A percentile compares a stretch with the other conserved stretches of the same genome.
phyloP scores from a whole-genome alignment of 257 asterid genomes.

The Solanum sitiens region DNA sequence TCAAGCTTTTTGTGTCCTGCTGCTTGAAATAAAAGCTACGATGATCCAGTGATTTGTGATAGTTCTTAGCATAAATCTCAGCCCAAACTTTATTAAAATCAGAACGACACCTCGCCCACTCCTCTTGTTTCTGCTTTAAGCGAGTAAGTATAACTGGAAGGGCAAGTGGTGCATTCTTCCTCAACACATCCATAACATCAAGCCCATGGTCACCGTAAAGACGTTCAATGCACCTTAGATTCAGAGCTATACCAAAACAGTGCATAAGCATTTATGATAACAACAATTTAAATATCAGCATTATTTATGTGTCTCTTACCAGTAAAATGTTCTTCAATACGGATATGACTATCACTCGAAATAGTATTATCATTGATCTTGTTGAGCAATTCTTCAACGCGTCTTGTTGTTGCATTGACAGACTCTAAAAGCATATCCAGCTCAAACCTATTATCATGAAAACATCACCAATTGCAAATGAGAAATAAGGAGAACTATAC shows the following conservation, averaged over 20 bases:
- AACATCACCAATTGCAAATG: conserved; percentile 17
- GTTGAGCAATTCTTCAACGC: conserved; percentile 74
- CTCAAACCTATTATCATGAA: conserved; percentile 68
- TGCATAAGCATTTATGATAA: conserved; percentile 8
- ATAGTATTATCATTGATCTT: conserved; percentile 42
- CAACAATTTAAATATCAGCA: conserved; percentile 5
- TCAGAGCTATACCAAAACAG: conserved; percentile 41
- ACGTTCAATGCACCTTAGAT: conserved; percentile 93
- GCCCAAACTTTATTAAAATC: conserved; percentile 98
- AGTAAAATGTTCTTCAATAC: conserved; percentile 68
- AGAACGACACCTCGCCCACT: conserved; percentile 85
- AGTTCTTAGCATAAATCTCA: conserved; percentile 77
- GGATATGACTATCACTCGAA: conserved; percentile 34
- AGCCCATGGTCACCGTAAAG: conserved; percentile 98
- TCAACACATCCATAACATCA: conserved; percentile 87
- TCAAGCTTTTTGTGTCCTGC: conserved; percentile 91
- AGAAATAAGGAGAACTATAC: not conserved
- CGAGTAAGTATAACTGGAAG: conserved; percentile 86
- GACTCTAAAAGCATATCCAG: conserved; percentile 93
- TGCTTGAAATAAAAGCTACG: conserved; percentile 95
- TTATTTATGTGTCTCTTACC: conserved; percentile 33
- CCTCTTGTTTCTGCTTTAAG: conserved; percentile 93
- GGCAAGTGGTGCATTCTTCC: conserved; percentile 71
- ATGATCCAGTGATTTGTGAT: conserved; percentile 95
- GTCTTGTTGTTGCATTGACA: conserved; percentile 63